These are phyloP conservation scores for Garcia nutans DNA, from an alignment of 345 rosid genomes.

Conservation along the genomic window DNA sequence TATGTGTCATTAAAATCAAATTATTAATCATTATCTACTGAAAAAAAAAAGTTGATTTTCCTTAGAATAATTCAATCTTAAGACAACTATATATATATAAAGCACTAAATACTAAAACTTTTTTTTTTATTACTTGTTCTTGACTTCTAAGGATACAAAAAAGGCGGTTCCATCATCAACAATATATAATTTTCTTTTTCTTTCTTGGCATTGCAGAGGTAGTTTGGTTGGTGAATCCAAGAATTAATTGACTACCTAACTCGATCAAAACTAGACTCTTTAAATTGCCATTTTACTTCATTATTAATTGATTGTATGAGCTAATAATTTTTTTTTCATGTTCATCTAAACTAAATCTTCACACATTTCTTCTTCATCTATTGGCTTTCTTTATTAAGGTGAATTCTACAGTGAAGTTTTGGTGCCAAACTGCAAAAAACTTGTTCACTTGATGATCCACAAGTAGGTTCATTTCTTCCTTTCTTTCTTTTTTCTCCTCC, in stretches of 20 bases:
- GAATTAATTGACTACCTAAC: background rate
- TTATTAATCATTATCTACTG: background rate
- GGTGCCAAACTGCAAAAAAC: background rate
- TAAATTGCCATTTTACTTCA: background rate
- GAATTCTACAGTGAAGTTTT: constrained; percentile 3
- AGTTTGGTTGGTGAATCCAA: background rate
- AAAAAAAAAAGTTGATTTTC: background rate
- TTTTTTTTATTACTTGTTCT: background rate
- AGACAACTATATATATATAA: background rate
- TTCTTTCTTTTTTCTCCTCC: background rate
- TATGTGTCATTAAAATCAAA: background rate
- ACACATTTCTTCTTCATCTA: background rate
- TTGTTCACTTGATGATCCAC: background rate
- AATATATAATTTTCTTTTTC: background rate
- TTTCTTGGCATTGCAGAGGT: background rate
- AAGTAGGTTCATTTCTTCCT: background rate
- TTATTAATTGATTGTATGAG: background rate
- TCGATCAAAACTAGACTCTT: background rate
- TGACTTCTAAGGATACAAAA: constrained; percentile 2
- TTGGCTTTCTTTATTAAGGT: background rate
- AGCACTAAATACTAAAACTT: background rate
- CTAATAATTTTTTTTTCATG: background rate
- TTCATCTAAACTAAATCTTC: background rate
- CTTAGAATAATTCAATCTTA: background rate
- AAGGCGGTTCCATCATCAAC: background rate